phyloP scores from a whole-genome alignment of 495 filamentous ascomycete species.

The Tuber borchii region DNA sequence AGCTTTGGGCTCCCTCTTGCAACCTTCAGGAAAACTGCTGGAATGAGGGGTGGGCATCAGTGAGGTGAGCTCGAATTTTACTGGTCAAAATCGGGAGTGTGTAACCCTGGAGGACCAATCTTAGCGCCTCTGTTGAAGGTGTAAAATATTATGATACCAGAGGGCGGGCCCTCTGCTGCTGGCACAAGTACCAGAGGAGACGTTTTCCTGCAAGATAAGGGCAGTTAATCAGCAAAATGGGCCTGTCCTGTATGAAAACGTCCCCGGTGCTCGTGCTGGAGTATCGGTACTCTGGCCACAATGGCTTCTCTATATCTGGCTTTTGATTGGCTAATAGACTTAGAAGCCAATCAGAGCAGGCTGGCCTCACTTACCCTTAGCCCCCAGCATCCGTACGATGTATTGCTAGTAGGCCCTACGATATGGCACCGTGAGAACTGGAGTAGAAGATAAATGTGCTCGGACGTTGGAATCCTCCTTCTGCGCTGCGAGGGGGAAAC shows the following conservation, averaged over 20 bases:
- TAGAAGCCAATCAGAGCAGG: neutral
- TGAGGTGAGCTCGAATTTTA: neutral
- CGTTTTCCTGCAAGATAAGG: no score
- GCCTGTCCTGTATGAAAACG: no score
- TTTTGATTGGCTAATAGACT: neutral
- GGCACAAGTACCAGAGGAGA: no score
- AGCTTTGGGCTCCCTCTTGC: neutral
- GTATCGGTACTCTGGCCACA: neutral
- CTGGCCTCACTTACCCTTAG: neutral
- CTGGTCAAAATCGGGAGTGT: neutral
- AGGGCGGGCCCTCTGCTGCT: neutral
- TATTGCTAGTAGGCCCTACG: no score
- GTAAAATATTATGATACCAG: no score
- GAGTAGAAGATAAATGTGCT: no score
- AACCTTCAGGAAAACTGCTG: neutral
- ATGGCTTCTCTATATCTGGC: neutral
- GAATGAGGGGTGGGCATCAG: neutral
- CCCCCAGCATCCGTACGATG: no score
- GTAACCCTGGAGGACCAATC: neutral
- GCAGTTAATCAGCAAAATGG: no score
- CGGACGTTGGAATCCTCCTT: no score
- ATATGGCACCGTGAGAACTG: no score
- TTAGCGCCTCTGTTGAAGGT: neutral
- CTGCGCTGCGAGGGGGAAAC: neutral
- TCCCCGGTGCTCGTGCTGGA: no score